These are phyloP conservation scores for Trichophyton equinum DNA, from an alignment of 2,329 filamentous ascomycete species.

Conservation along the genomic window DNA sequence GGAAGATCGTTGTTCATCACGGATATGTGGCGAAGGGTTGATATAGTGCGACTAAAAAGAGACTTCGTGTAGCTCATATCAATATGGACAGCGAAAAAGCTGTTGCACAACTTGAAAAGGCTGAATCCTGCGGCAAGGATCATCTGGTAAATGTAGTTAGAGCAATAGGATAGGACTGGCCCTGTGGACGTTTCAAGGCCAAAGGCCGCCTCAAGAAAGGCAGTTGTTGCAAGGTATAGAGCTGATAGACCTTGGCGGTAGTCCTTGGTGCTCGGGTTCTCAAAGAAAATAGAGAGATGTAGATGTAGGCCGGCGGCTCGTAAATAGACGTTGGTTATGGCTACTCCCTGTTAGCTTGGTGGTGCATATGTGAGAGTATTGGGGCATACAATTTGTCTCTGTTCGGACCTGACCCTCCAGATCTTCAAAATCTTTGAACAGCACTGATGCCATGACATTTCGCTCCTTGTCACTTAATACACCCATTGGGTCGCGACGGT, in stretches of 20 bases:
- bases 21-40: slow-evolving; percentile 47
- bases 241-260: slow-evolving; percentile 35
- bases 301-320: slow-evolving; percentile 37
- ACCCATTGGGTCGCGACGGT: slow-evolving; percentile 43
- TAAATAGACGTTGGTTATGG: slow-evolving; percentile 37
- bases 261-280: slow-evolving; percentile 34
- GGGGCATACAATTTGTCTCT: slow-evolving; percentile 30
- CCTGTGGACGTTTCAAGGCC: slow-evolving; percentile 34
- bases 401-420: slow-evolving; percentile 39
- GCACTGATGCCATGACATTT: slow-evolving; percentile 32
- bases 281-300: slow-evolving; percentile 39
- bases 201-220: slow-evolving; percentile 37
- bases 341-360: slow-evolving; percentile 13
- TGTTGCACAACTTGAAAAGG: slow-evolving; percentile 53
- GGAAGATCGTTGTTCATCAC: slow-evolving; percentile 52
- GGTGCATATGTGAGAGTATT: neutral
- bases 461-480: slow-evolving; percentile 35
- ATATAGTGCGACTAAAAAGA: slow-evolving; percentile 48
- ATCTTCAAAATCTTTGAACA: slow-evolving; percentile 37
- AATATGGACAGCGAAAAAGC: slow-evolving; percentile 47
- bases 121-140: slow-evolving; percentile 53
- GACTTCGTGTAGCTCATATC: slow-evolving; percentile 44
- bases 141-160: slow-evolving; percentile 55
- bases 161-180: slow-evolving; percentile 41
- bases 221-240: slow-evolving; percentile 35